These are phyloP conservation scores for Heliamphora pulchella DNA, from an alignment of 179 eudicot species.

Conservation along the genomic window DNA sequence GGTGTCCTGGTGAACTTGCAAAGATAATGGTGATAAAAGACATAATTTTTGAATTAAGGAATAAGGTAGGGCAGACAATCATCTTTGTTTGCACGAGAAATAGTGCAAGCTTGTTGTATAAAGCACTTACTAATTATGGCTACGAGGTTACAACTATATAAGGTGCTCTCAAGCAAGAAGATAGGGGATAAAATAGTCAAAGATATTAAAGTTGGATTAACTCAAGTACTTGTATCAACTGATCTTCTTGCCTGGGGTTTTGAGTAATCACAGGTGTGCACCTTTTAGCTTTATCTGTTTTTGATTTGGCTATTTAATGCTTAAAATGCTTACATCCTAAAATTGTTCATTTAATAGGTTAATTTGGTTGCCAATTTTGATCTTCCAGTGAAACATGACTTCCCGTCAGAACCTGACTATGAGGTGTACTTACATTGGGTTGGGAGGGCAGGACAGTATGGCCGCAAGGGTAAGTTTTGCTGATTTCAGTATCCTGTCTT, in stretches of 20 bases:
- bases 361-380: constrained; percentile 90
- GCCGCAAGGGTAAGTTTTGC: constrained; percentile 63
- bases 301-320: not conserved
- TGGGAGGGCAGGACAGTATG: constrained; percentile 95
- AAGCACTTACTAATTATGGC: constrained; percentile 53
- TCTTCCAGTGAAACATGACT: constrained; percentile 55
- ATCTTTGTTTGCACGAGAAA: constrained; percentile 69
- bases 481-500: not conserved
- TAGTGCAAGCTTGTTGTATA: constrained; percentile 56
- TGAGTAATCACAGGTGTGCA: constrained; percentile 69
- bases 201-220: constrained; percentile 86
- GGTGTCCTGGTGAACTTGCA: constrained; percentile 67
- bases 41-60: constrained; percentile 66
- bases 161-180: constrained; percentile 72
- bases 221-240: constrained; percentile 82
- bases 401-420: constrained; percentile 58
- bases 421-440: constrained; percentile 96
- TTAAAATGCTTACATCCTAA: not conserved
- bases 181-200: constrained; percentile 78
- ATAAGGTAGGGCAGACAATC: constrained; percentile 82
- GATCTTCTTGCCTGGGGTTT: constrained; percentile 90
- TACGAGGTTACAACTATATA: constrained; percentile 86
- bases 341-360: constrained; percentile 32
- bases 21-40: constrained; percentile 68
- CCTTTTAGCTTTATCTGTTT: constrained; percentile 1